Base-by-base conservation (phyloP, 108 stramenopile genomes). In the Cyclotella cryptica region DNA sequence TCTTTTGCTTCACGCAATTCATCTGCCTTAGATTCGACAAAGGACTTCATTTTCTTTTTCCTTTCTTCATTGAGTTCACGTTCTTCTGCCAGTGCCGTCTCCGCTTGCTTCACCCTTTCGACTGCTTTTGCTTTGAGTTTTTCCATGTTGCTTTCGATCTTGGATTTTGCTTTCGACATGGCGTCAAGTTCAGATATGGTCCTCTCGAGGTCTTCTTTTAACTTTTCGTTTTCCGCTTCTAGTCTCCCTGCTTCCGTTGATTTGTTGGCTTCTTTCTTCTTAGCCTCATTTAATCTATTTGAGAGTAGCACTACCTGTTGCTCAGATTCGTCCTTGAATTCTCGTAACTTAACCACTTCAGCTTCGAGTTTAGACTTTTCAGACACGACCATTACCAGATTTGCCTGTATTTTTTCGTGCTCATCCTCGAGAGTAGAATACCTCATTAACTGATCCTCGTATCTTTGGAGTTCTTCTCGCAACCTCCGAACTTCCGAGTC, bases 11-110 rank as follows among this genome's bases (percentile, higher is more conserved):
- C 71, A 41, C 90, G 86, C 12, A 92, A 79, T 67, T 95, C 94
- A 41, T 95, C 94, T n/a, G 87, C 76, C 62, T 92, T 95, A 43
- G 87, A 84, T 72, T 95, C 92, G 55, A 95, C 89, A 67, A 95
- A 94, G 22, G 67, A 55, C 66, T 91, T 95, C 94, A 95, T 95
- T 79, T 92, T 92, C 66, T 80, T 79, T 63, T 95, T 95, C 22
- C 94, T 77, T 63, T 95, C 92, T 40, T 91, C 88, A 67, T 95
- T 92, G 12, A 95, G 81, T 51, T 83, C 83, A 35, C 88, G 84
- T 71, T 95, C 92, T 51, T 91, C 88, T 13, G 68, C 49, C 8
- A 95, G 81, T 0, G 89, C 80, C 1, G 71, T 70, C 66, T 95
- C 94, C n/a, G 89, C 71, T 51, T 90, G 85, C 72, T 85, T 81